Evolutionary conservation across 2,329 filamentous ascomycete genomes (phyloP).

Genomic region (Scolecobasidium constrictum): DNA sequence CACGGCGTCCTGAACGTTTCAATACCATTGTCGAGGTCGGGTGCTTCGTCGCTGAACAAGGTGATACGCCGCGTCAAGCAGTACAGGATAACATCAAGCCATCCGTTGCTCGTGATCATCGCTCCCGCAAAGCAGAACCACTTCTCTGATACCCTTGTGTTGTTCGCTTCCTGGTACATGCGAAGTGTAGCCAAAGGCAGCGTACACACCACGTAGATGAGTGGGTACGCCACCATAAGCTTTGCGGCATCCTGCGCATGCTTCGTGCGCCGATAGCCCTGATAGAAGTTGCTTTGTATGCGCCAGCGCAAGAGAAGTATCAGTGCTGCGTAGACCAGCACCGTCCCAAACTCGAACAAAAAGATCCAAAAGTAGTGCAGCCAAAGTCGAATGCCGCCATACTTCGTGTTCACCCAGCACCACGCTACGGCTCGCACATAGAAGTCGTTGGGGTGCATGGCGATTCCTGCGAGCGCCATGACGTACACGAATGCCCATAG

Average conservation of each 20-base stretch:
- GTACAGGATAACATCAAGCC: slow-evolving; percentile 49
- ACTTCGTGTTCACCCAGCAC: slow-evolving; percentile 53
- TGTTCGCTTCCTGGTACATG: slow-evolving; percentile 50
- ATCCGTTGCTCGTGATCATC: slow-evolving; percentile 47
- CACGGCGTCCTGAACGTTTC: slow-evolving; percentile 18
- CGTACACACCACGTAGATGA: slow-evolving; percentile 60
- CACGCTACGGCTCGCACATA: slow-evolving; percentile 58
- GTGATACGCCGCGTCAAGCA: slow-evolving; percentile 45
- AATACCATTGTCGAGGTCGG: slow-evolving; percentile 13
- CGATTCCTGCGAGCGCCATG: slow-evolving; percentile 42
- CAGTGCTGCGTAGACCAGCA: slow-evolving; percentile 37
- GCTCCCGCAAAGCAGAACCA: slow-evolving; percentile 37
- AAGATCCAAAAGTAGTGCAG: slow-evolving; percentile 59
- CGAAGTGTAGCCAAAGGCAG: slow-evolving; percentile 54
- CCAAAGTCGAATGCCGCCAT: slow-evolving; percentile 44
- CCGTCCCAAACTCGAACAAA: slow-evolving; percentile 39
- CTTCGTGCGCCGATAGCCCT: slow-evolving; percentile 11
- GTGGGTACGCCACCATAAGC: slow-evolving; percentile 56
- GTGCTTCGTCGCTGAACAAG: slow-evolving; percentile 39
- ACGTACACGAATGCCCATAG: slow-evolving; percentile 51
- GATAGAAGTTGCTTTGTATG: slow-evolving; percentile 25
- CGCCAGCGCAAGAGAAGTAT: slow-evolving; percentile 28
- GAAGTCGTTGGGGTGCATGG: slow-evolving; percentile 32
- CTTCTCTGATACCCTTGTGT: slow-evolving; percentile 1
- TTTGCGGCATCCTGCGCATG: slow-evolving; percentile 32